These are phyloP conservation scores for Excoecaria agallocha DNA, from an alignment of 345 rosid genomes.

Conservation along the genomic window DNA sequence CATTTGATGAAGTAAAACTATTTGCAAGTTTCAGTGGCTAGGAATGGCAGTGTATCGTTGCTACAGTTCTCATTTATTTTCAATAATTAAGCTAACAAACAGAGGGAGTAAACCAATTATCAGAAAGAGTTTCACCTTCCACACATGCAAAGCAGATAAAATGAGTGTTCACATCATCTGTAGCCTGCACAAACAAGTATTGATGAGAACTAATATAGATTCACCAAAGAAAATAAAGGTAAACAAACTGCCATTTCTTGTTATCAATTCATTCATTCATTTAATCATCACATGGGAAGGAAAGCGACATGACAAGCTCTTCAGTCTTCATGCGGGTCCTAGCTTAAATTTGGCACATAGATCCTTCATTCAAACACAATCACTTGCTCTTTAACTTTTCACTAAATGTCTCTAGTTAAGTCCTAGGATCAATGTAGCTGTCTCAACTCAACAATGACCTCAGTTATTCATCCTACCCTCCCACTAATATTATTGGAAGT, in stretches of 20 bases:
- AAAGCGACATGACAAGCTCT: not conserved
- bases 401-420: not conserved
- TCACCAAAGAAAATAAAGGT: not conserved
- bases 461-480: not conserved
- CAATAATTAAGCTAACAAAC: no score
- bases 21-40: no score
- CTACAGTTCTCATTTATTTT: no score
- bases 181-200: constrained; percentile 47
- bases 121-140: constrained; percentile 47
- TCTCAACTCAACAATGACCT: not conserved
- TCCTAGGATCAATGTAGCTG: not conserved
- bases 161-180: constrained; percentile 64
- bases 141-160: constrained; percentile 83
- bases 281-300: not conserved
- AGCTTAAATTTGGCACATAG: not conserved
- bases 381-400: not conserved
- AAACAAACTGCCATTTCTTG: not conserved
- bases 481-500: not conserved
- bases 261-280: no score
- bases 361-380: not conserved
- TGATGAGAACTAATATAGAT: not conserved
- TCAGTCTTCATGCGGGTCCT: not conserved
- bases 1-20: no score
- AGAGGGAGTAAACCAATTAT: constrained; percentile 3
- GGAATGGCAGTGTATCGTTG: no score